phyloP scores from a whole-genome alignment of 1,139 yeast genomes.

The Geotrichum fermentans region DNA sequence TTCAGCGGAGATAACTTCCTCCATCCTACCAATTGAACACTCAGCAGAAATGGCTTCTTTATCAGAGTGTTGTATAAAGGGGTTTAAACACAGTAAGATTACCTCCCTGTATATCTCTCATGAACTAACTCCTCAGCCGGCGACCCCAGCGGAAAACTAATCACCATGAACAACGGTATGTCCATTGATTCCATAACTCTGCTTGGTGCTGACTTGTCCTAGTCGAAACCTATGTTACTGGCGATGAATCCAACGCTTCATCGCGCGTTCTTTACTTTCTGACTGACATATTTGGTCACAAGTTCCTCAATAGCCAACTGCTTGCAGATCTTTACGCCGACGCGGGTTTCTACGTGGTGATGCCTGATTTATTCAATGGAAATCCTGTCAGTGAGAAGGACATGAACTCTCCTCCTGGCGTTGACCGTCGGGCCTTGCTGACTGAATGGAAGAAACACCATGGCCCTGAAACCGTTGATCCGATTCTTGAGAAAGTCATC shows the following conservation, averaged over 20 bases:
- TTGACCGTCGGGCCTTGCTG: constrained; percentile 22
- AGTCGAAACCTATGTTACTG: constrained; percentile 52
- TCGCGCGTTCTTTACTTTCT: constrained; percentile 52
- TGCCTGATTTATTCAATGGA: constrained; percentile 67
- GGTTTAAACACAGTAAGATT: constrained; percentile 25
- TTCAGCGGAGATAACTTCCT: no score
- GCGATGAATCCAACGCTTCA: constrained; percentile 37
- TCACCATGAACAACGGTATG: constrained; percentile 21
- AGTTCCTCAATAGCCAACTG: constrained; percentile 50
- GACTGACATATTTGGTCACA: constrained; percentile 66
- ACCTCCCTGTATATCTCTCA: background rate
- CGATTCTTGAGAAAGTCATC: constrained; percentile 45
- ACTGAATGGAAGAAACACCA: constrained; percentile 53
- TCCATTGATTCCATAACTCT: no score
- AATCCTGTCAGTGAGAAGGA: constrained; percentile 53
- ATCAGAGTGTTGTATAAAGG: constrained; percentile 34
- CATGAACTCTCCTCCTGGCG: constrained; percentile 31
- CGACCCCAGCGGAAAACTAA: constrained; percentile 21
- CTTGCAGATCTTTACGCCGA: constrained; percentile 69
- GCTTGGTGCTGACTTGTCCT: constrained; percentile 32
- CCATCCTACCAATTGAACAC: no score
- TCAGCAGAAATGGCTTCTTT: no score
- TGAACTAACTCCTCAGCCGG: constrained; percentile 22
- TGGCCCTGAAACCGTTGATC: constrained; percentile 43
- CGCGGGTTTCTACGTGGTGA: constrained; percentile 54